Conservation (phyloP, 495 filamentous ascomycete species). For the Penicillium dipodomyicola region DNA sequence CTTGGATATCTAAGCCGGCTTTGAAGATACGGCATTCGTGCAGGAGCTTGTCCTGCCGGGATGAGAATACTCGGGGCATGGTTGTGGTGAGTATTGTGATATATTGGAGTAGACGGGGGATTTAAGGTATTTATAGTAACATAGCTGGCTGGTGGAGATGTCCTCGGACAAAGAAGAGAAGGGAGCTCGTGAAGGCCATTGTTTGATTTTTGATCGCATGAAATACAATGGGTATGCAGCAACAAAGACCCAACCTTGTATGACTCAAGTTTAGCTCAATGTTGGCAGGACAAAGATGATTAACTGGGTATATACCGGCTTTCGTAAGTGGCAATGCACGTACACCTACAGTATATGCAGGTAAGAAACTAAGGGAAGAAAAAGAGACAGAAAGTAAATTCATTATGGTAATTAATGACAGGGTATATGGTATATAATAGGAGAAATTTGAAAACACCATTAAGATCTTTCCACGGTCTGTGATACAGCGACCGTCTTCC, state of each 20-base stretch:
- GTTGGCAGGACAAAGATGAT: not conserved
- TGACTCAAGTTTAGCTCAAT: not conserved
- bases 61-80: not conserved
- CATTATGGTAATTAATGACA: constrained; percentile 8
- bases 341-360: not conserved
- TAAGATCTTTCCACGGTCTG: constrained; percentile 34
- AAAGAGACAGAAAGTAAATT: not conserved
- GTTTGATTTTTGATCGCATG: not conserved
- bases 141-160: too few species aligned
- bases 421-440: constrained; percentile 2
- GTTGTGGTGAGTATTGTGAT: not conserved
- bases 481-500: constrained; percentile 39
- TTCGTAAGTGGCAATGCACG: not conserved
- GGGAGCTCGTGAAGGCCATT: not conserved
- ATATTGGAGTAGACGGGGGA: not conserved
- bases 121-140: not conserved
- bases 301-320: too few species aligned
- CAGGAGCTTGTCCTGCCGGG: not conserved
- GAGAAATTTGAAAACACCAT: not conserved
- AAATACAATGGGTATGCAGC: not conserved
- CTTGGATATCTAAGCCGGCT: not conserved
- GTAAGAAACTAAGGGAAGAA: not conserved
- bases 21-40: not conserved
- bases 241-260: not conserved
- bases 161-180: not conserved